Evolutionary conservation across 176 grass and related monocot genomes (phyloP).

Genomic region (Eragrostis nindensis): DNA sequence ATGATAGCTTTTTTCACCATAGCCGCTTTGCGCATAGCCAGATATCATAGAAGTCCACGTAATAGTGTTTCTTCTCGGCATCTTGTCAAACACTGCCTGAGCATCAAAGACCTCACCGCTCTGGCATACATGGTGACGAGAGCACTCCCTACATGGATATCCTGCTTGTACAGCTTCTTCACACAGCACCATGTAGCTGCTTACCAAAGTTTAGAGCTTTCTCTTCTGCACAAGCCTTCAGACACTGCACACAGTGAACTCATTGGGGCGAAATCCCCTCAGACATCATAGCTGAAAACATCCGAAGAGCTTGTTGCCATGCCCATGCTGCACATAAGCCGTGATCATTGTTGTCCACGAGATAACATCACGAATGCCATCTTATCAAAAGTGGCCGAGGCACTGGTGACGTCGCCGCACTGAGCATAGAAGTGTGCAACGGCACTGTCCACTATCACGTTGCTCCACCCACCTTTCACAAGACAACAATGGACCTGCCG

Average conservation of each 20-base stretch:
- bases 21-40: slow-evolving; percentile 72
- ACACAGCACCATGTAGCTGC: slow-evolving; percentile 74
- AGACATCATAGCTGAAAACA: slow-evolving; percentile 74
- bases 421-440: slow-evolving; percentile 71
- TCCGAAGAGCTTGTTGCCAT: slow-evolving; percentile 59
- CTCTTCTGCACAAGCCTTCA: slow-evolving; percentile 84
- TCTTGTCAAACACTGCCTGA: slow-evolving; percentile 66
- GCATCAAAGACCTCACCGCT: slow-evolving; percentile 67
- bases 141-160: slow-evolving; percentile 79
- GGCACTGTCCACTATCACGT: slow-evolving; percentile 73
- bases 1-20: slow-evolving; percentile 72
- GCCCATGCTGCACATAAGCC: slow-evolving; percentile 72
- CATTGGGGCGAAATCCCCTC: slow-evolving; percentile 73
- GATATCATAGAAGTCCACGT: slow-evolving; percentile 98
- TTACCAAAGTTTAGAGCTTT: slow-evolving; percentile 73
- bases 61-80: slow-evolving; percentile 92
- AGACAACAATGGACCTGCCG: slow-evolving; percentile 78
- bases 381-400: slow-evolving; percentile 61
- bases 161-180: slow-evolving; percentile 74
- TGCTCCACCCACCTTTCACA: slow-evolving; percentile 71
- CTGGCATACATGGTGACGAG: slow-evolving; percentile 85
- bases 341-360: slow-evolving; percentile 94
- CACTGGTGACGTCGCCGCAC: slow-evolving; percentile 55
- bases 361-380: slow-evolving; percentile 83
- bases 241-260: slow-evolving; percentile 89